Evolutionary conservation across 768 basidiomycete species (phyloP), one percentile per base, ranked within the genome.

Genomic region (Lactifluus hygrophoroides): DNA sequence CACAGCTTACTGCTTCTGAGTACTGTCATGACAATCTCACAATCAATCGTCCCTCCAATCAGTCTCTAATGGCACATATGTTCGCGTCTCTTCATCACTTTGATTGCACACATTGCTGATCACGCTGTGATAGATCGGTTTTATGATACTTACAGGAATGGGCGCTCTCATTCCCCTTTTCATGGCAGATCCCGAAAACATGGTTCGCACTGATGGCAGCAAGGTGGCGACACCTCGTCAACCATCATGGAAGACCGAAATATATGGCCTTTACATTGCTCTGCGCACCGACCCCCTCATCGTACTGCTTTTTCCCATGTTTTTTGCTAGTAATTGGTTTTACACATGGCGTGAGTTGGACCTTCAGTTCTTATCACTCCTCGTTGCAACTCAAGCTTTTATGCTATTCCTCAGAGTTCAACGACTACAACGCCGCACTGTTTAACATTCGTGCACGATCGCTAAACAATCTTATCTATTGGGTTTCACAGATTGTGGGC

Each of bases 321-420:
- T 91, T 71, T 81, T 90, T 54, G 81, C 86, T 8, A 86, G 84
- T 42, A 90, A 90, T 69, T 90, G 86, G 80, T 90, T 90, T 72
- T 90, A 90, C 67, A 85, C 88, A 2, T 90, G 86, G 86, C 88
- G 86, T 88, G 60, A 67, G 84, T 70, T 3, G 10, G 10, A 17
- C 5, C 19, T 21, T 16, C 10, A 3, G 42, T 27, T 32, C 8
- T 25, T 6, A 7, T 38, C 19, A n/a, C 2, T 54, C 10, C 42
- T 14, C 9, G 42, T 43, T 27, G 23, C 10, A 3, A 40, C 30
- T 5, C 21, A 34, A 14, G 35, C n/a, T 16, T 2, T 35, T 51
- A 23, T 32, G 32, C 10, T 48, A 21, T 27, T 43, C 2, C 44
- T 17, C 59, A 88, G 85, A 90, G 70, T 86, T 86, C 71, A 90